Evolutionary conservation across 2,329 filamentous ascomycete genomes (phyloP), one percentile per base, ranked within the genome.

Genomic region (Passalora sequoiae): DNA sequence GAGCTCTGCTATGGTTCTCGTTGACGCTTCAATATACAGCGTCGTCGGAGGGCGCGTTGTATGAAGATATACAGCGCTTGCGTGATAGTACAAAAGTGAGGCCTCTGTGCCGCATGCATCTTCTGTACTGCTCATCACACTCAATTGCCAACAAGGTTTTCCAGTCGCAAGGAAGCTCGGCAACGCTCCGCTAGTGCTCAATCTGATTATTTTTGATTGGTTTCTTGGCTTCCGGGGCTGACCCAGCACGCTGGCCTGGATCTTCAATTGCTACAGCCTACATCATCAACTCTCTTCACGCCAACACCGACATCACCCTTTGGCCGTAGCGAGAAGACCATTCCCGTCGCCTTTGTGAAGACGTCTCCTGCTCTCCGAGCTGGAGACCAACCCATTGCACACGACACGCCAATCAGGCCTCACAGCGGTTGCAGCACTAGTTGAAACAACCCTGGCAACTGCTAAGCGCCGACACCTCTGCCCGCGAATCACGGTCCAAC

Each of bases 391-490:
- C n/a, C n/a, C n/a, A n/a, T n/a, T n/a, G n/a, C n/a, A n/a, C n/a
- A n/a, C n/a, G n/a, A n/a, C n/a, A n/a, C n/a, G 22, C 50, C 41
- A 53, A 48, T 48, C 36, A 41, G 25, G 13, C 9, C 15, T 19
- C 39, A 30, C 30, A 27, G 22, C 12, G 31, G 46, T 46, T 43
- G 25, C 46, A 44, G 39, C 46, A 24, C 30, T 25, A 24, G 40
- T 17, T 40, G 35, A 41, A 37, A 40, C 44, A 38, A 40, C 40
- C 27, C 42, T n/a, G 39, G 40, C 31, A 44, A 36, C 15, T 41
- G 31, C 45, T 50, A 51, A 51, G 49, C 49, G 51, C 49, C 42
- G 38, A 50, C 17, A 30, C 28, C 27, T 17, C 25, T 37, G 33
- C 30, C 47, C 31, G 25, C 49, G 22, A 44, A 51, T 46, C 48